phyloP scores from a whole-genome alignment of 345 rosid species.

The Lepidium sativum region DNA sequence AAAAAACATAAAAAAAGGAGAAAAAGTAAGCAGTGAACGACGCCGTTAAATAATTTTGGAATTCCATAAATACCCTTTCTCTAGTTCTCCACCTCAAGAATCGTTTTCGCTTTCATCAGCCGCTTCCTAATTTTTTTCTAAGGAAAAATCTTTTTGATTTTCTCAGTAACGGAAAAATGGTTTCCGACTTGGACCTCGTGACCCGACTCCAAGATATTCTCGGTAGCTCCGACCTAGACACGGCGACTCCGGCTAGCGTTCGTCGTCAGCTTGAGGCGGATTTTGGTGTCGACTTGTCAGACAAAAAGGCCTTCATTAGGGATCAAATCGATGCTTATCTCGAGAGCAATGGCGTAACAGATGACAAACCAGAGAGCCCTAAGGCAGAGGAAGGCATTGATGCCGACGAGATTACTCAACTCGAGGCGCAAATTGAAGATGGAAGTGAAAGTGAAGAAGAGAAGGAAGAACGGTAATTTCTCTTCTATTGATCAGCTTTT shows the following conservation, averaged over 20 bases:
- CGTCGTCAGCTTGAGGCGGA: constrained; percentile 63
- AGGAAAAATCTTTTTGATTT: neutral
- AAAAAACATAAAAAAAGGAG: neutral
- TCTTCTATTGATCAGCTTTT: neutral
- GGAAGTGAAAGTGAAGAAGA: constrained; percentile 26
- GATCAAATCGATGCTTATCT: constrained; percentile 68
- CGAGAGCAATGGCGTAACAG: constrained; percentile 30
- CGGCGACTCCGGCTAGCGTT: constrained; percentile 60
- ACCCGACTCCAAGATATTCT: constrained; percentile 69
- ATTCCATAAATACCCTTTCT: constrained; percentile 8
- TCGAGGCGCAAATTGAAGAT: constrained; percentile 13
- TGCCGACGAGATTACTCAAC: constrained; percentile 25
- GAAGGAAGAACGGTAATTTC: constrained; percentile 25
- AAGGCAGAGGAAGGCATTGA: constrained; percentile 22
- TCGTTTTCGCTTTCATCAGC: constrained; percentile 15
- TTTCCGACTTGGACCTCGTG: constrained; percentile 60
- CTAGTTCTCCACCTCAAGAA: neutral
- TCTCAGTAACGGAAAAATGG: constrained; percentile 35
- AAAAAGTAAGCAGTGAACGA: neutral
- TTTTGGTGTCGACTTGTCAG: constrained; percentile 56
- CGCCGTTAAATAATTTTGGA: neutral
- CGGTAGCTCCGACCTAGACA: constrained; percentile 59
- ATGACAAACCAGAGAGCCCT: constrained; percentile 14
- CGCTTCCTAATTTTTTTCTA: neutral
- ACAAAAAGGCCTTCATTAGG: constrained; percentile 47